Base-by-base conservation (phyloP, 2,329 filamentous ascomycete genomes). In the Penicillium digitatum region DNA sequence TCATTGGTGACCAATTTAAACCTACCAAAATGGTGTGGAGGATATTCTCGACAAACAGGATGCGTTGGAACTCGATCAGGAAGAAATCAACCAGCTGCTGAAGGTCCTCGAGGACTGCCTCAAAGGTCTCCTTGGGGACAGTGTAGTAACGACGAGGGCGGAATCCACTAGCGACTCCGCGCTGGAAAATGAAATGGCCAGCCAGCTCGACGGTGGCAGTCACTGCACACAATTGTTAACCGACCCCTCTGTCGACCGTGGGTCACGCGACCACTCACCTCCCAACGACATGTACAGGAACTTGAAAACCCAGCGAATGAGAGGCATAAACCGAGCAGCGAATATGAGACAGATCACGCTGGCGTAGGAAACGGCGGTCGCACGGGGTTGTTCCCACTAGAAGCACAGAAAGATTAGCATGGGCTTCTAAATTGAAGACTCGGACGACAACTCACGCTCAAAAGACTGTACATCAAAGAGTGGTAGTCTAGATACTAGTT, bases 1-100 rank as follows among this genome's bases (percentile, higher is more conserved):
- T 24, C 11, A 4, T 34, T 14, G 1, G 6, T 26, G 16, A n/a
- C 11, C 5, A 32, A 37, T 35, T 22, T n/a, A 3, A 42, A 73
- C 82, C 70, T 79, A 86, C 83, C 56, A 77, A 78, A 68, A 82
- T 70, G 14, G 84, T 86, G 56, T 80, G 81, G 56, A 80, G 78
- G 52, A 86, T 76, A 64, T 87, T 87, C 77, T 87, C 84, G 31
- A 82, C 84, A 64, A 86, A 87, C 56, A 87, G 70, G 60, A 87
- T 79, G 55, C 84, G 81, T 76, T 87, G 84, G 68, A 84, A 82
- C 69, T 87, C 84, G 59, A 87, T 85, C 62, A 87, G 78, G 72
- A 86, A 84, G 74, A 87, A 87, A 76, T 87, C 86, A 73, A 83
- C 77, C 51, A 87, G 75, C 73, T 87, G 83, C 69, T 84, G 82